These are phyloP conservation scores for Hermanozyma aechmeae DNA, from an alignment of 805 yeast species.

Conservation along the genomic window DNA sequence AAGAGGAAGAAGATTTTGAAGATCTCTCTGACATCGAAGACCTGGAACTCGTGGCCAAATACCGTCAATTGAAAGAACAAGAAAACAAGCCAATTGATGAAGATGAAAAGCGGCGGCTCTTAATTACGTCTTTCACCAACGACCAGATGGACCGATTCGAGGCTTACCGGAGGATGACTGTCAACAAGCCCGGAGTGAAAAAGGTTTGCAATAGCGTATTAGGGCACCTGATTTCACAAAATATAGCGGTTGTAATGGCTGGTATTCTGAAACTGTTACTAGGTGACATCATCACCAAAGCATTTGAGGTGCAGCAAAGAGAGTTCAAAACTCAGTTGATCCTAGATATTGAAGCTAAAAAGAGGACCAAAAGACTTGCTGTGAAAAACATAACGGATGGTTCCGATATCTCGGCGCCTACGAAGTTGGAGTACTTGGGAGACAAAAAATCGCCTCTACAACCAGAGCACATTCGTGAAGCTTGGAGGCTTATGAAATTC, in stretches of 20 bases:
- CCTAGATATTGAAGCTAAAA: slow-evolving; percentile 26
- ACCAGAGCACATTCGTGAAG: slow-evolving; percentile 83
- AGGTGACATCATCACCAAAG: slow-evolving; percentile 84
- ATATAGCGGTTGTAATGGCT: slow-evolving; percentile 70
- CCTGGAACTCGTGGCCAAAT: slow-evolving; percentile 20
- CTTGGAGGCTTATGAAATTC: slow-evolving; percentile 67
- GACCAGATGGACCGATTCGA: slow-evolving; percentile 85
- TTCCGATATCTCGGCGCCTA: slow-evolving; percentile 9
- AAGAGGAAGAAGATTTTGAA: slow-evolving; percentile 13
- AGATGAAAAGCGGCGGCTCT: slow-evolving; percentile 50
- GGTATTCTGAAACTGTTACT: slow-evolving; percentile 83
- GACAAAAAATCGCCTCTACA: slow-evolving; percentile 51
- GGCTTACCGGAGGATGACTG: slow-evolving; percentile 65
- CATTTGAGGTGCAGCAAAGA: slow-evolving; percentile 59
- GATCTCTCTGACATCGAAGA: slow-evolving; percentile 28
- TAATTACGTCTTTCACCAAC: slow-evolving; percentile 66
- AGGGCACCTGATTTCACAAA: slow-evolving; percentile 72
- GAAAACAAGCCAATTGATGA: slow-evolving; percentile 20
- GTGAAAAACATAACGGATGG: slow-evolving; percentile 33
- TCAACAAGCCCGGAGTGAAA: slow-evolving; percentile 61
- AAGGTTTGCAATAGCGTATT: slow-evolving; percentile 70
- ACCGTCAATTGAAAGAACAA: slow-evolving; percentile 22
- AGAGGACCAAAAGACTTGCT: slow-evolving; percentile 23
- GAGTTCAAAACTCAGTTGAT: slow-evolving; percentile 36
- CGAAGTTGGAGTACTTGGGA: slow-evolving; percentile 25